Percentiles rank a stretch among this genome's conserved stretches.
phyloP scores from a whole-genome alignment of 2,329 filamentous ascomycete genomes.

The Fusarium lyarnte region DNA sequence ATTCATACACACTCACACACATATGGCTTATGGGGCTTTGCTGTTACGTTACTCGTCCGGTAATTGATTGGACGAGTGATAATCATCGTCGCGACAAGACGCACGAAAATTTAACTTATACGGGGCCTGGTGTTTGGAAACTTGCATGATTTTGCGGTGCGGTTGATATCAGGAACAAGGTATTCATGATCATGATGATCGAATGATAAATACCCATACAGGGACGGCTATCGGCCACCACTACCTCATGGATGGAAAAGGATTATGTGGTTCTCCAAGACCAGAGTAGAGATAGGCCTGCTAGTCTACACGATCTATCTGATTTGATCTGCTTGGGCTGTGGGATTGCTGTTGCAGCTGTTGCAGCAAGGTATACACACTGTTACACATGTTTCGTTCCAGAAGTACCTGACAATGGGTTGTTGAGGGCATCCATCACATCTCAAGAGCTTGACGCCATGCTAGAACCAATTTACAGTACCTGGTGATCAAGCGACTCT shows the following conservation, averaged over 20 bases:
- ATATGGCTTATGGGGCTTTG: conserved; percentile 21
- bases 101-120: conserved; percentile 22
- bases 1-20: background rate
- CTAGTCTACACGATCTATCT: background rate
- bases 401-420: conserved; percentile 4
- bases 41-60: conserved; percentile 19
- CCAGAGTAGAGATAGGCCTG: background rate
- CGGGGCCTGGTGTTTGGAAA: conserved; percentile 39
- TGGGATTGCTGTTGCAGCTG: conserved; percentile 22
- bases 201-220: conserved; percentile 21
- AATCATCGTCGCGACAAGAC: conserved; percentile 1
- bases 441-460: background rate
- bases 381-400: background rate
- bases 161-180: conserved; percentile 24
- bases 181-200: conserved; percentile 33
- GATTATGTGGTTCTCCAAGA: background rate
- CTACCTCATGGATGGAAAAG: background rate
- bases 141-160: conserved; percentile 21
- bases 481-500: background rate
- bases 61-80: conserved; percentile 21
- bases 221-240: conserved; percentile 4
- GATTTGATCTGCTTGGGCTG: conserved; percentile 2
- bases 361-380: conserved; percentile 2
- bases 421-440: background rate
- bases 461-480: background rate